Percentiles rank a stretch among this genome's conserved stretches.
Evolutionary conservation across 83 land plant genomes (phyloP).

Genomic region (Diphasiastrum complanatum): DNA sequence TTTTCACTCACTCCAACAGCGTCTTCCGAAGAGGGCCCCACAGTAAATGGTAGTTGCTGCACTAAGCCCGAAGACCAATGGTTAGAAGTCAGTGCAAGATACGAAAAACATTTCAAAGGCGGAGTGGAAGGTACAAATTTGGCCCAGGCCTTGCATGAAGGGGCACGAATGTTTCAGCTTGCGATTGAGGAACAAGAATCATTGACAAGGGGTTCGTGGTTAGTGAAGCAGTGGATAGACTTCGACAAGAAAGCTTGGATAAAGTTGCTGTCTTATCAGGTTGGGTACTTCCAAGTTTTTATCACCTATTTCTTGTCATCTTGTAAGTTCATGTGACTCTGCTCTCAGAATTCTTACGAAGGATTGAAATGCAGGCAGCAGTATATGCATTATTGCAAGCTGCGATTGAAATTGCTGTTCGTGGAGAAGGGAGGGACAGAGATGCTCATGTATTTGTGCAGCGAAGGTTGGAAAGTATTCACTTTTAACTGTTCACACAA

Average conservation of each 20-base stretch:
- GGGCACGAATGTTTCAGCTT: constrained; percentile 13
- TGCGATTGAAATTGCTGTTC: constrained; percentile 31
- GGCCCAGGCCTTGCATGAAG: constrained; percentile 20
- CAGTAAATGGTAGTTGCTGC: no score
- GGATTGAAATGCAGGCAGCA: constrained; percentile 22
- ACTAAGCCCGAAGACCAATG: no score
- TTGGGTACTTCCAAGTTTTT: not conserved
- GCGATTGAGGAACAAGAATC: constrained; percentile 20
- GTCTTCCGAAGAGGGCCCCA: no score
- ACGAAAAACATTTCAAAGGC: no score
- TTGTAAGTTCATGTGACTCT: no score
- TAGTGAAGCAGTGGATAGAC: constrained; percentile 14
- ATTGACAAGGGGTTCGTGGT: constrained; percentile 14
- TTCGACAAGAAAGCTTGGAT: constrained; percentile 24
- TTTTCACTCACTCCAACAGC: no score
- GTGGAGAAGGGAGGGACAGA: constrained; percentile 36
- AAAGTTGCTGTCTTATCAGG: constrained; percentile 26
- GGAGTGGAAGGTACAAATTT: constrained; percentile 2
- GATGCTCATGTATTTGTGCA: constrained; percentile 33
- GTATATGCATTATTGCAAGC: constrained; percentile 35
- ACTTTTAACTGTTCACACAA: not conserved
- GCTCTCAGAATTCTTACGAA: not conserved
- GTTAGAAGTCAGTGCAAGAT: no score
- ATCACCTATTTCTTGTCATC: not conserved
- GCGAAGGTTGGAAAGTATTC: constrained; percentile 35